Evolutionary conservation across 768 basidiomycete genomes (phyloP), one percentile per base, ranked within the genome.

Genomic region (Scleroderma bovista): DNA sequence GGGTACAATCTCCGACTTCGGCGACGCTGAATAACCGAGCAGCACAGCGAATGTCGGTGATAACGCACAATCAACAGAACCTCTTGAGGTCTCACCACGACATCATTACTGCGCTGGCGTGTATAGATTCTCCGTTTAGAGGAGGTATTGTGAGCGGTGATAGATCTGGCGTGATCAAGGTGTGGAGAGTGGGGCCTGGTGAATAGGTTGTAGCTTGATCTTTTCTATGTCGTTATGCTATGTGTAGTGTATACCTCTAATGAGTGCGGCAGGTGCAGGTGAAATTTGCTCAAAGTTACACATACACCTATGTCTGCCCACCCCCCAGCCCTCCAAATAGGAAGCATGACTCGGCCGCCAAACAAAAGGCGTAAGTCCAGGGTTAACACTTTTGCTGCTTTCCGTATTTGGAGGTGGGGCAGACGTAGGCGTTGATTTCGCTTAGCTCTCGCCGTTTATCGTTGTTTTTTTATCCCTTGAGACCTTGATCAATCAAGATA

Each of bases 141-240:
- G 93, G 92, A 22, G 89, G 92, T 1, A 78, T 96, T 41, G 79
- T 97, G n/a, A 93, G 87, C 54, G 95, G 88, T 2, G 95, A 98
- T 64, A 76, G 91, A 42, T 77, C 85, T 19, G 96, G 96, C 3
- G 83, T 84, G 17, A 77, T 98, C 56, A 97, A 96, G 65, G 87
- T 96, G 1, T 98, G 88, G 87, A 76, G 84, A 51, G 78, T 88
- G 19, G 88, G 89, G 19, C 60, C 70, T 40, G 64, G 72, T 4
- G 77, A 78, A 29, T 69, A 59, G 56, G 48, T 38, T 20, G 29
- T 24, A 22, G 31, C 43, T 52, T 48, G 48, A 53, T 44, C 33
- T 58, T 40, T 51, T 41, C 39, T 44, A 45, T 34, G 34, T 36
- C n/a, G 34, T 36, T 36, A n/a, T 15, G 34, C 34, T 36, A 15